Conservation (phyloP, 768 basidiomycete species). For the Pisolithus microcarpus region DNA sequence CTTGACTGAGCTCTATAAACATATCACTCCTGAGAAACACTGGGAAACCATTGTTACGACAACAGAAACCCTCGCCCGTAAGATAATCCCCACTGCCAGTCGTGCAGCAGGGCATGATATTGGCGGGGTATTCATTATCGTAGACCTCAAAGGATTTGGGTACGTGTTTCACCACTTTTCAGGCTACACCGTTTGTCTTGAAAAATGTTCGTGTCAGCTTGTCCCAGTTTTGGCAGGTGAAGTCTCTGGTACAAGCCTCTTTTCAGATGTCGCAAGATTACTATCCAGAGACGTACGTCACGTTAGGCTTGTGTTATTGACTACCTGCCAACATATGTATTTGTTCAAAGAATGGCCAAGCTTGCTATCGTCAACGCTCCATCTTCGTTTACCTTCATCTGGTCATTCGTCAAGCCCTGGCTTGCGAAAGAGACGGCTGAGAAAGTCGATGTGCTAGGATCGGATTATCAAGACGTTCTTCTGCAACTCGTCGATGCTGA, state of each 20-base stretch:
- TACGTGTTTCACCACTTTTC: conserved; percentile 21
- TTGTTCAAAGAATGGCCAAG: conserved; percentile 55
- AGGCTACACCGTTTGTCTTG: background rate
- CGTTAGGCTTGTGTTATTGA: background rate
- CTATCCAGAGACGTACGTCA: conserved; percentile 66
- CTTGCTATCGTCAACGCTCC: conserved; percentile 68
- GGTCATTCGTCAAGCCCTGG: conserved; percentile 65
- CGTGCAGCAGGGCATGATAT: conserved; percentile 47
- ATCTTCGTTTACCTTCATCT: conserved; percentile 64
- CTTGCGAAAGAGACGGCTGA: conserved; percentile 63
- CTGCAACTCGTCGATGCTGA: conserved; percentile 57
- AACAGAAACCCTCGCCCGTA: conserved; percentile 55
- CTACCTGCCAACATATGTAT: background rate
- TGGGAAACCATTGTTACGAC: conserved; percentile 61
- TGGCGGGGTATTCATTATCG: conserved; percentile 52
- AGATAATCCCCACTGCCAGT: conserved; percentile 59
- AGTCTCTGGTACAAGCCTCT: conserved; percentile 48
- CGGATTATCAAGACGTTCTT: conserved; percentile 50
- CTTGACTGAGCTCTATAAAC: conserved; percentile 48
- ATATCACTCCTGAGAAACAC: conserved; percentile 51
- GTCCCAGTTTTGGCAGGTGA: conserved; percentile 71
- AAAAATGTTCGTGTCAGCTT: conserved; percentile 33
- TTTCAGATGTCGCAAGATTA: conserved; percentile 77
- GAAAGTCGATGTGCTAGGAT: conserved; percentile 61
- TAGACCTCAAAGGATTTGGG: conserved; percentile 69